Conservation (phyloP, 2,329 filamentous ascomycete genomes). For the Curvularia sp. region DNA sequence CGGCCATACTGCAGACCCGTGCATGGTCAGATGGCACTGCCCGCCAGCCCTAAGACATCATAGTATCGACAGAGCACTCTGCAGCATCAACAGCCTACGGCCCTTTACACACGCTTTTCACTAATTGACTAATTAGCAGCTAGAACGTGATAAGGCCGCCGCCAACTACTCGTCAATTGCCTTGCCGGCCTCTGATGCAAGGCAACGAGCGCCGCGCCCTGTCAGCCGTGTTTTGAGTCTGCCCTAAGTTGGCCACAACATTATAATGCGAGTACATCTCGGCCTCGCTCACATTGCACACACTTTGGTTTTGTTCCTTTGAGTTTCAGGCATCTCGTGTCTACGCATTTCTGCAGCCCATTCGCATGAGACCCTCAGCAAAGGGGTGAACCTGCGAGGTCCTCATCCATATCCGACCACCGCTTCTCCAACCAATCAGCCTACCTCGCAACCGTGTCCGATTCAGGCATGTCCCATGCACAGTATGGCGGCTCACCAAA, state of each 20-base stretch:
- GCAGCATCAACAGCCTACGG: conserved; percentile 21
- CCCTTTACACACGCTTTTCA: conserved; percentile 17
- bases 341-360: not conserved
- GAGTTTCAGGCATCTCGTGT: not conserved
- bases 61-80: conserved; percentile 17
- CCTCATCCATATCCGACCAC: conserved; percentile 1
- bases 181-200: conserved; percentile 20
- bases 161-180: conserved; percentile 29
- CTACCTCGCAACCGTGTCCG: not conserved
- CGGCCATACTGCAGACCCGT: conserved; percentile 17
- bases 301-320: not conserved
- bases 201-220: conserved; percentile 15
- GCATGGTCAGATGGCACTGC: conserved; percentile 30
- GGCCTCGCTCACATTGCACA: conserved; percentile 8
- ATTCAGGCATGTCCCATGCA: conserved; percentile 26
- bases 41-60: conserved; percentile 20
- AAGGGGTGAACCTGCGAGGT: conserved; percentile 16
- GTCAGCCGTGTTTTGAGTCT: conserved; percentile 25
- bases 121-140: conserved; percentile 27
- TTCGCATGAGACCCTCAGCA: conserved; percentile 21
- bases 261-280: conserved; percentile 25
- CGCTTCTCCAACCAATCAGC: conserved; percentile 1
- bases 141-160: conserved; percentile 29
- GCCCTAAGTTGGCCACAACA: conserved; percentile 13
- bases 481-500: conserved; percentile 25